Base-by-base conservation (phyloP, 129 eudicot genomes). In the Oenanthe sinensis region DNA sequence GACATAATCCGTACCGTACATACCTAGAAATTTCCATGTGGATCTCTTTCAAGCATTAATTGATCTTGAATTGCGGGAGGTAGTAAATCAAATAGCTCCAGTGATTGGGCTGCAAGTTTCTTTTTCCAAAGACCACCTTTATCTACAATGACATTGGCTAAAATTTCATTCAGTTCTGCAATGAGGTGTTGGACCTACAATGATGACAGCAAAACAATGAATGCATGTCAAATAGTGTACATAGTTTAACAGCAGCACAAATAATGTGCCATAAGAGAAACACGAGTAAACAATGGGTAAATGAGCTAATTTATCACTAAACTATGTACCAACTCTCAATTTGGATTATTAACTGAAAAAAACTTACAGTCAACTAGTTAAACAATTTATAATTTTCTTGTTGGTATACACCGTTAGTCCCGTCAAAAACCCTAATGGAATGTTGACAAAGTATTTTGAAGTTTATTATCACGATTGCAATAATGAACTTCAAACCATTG, bases 21-120 rank as follows among this genome's bases (percentile, higher is more conserved):
- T 75, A 90, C 99, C 95, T 96, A 97, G 60, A 96, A 97, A 84
- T 96, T 92, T 80, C 99, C 97, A 85, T 92, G 99, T 44, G 99
- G 99, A 83, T 96, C 99, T 84, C 97, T 89, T 91, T 96, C 99
- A 77, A 96, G 99, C 92, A 92, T 83, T 85, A 96, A 82, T 62
- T 96, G 99, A 26, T 92, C 97, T 87, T 96, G 97, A 78, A 92
- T 96, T 83, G 99, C 95, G 79, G 92, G 83, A 76, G 99, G 99
- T 60, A 96, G 86, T 74, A 96, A 68, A 47, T 90, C 97, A 86
- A 96, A 96, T 44, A 92, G 95, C 87, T 90, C 84, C 81, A 82
- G 84, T 60, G 86, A 92, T 65, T 92, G 90, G 20, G 90, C 85
- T 46, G 86, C 47, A 74, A 96, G 96, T 78, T 96, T 92, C 80